Evolutionary conservation across 2,329 filamentous ascomycete species (phyloP), one percentile per base, ranked within the genome.

Genomic region (Xylaria hypoxylon): DNA sequence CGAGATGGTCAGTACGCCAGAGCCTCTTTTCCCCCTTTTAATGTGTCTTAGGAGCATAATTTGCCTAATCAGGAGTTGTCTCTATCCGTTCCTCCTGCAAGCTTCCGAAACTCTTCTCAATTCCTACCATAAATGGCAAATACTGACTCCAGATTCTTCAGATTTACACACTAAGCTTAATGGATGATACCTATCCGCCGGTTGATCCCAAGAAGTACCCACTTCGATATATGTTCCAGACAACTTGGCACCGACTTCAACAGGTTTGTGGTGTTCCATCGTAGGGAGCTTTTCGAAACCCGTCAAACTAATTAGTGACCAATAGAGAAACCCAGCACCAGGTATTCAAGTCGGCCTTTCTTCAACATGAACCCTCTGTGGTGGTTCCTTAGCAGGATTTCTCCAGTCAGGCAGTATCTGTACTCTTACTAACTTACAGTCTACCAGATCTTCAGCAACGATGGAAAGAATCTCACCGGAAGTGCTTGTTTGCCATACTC

Each of bases 291-390:
- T 8, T 15, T 28, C 7, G 22, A 24, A 38, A 10, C 19, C 6
- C 10, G 26, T 15, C 3, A 44, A 33, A 11, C 44, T 51, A 57
- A 62, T 11, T 2, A 22, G 13, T 10, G 8, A 10, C n/a, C 7
- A 7, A 10, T 22, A 62, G 60, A 62, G 52, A 44, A 62, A 62
- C 11, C 60, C 60, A 28, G 52, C 60, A 44, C 60, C 60, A 56
- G 60, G 60, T 62, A 62, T 22, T n/a, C 19, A 26, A 22, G 8
- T 6, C 8, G 2, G 11, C 44, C 44, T 15, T 24, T 5, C 10
- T 38, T 38, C 2, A 38, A 33, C 4, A 7, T 7, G 31, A 5
- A 33, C 7, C 31, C 11, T n/a, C n/a, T n/a, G n/a, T n/a, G n/a
- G n/a, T 4, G 31, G 7, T 33, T 33, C 31, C 50, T 8, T 35